These are phyloP conservation scores for Mariannaea elegans DNA, from an alignment of 2,329 filamentous ascomycete genomes.

Conservation along the genomic window DNA sequence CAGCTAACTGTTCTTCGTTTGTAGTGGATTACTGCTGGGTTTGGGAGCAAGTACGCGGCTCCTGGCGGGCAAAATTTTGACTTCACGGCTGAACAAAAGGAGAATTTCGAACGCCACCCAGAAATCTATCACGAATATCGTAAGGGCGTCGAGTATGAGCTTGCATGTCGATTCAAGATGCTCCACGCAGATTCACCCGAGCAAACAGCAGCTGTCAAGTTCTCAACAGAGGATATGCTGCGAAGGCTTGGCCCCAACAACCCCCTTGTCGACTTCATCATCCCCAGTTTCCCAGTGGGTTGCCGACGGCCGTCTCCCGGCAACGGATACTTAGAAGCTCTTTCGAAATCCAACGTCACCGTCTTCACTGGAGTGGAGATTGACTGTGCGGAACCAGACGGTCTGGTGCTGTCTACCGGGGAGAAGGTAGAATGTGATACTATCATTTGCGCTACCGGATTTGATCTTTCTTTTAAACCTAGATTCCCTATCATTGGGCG, in stretches of 20 bases:
- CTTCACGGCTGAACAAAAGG: neutral
- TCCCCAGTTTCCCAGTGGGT: conserved; percentile 3
- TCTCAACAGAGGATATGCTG: neutral
- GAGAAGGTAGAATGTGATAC: neutral
- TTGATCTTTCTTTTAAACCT: neutral
- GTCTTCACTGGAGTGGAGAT: neutral
- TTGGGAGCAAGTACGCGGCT: neutral
- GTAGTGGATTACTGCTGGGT: neutral
- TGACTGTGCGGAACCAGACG: neutral
- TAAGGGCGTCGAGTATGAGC: neutral
- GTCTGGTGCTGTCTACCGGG: neutral
- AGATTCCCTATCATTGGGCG: conserved; percentile 2
- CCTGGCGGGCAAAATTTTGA: neutral
- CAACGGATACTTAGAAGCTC: conserved; percentile 1
- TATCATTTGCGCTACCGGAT: conserved; percentile 14
- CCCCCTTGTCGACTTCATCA: neutral
- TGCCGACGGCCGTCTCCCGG: conserved; percentile 11
- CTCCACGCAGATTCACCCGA: neutral
- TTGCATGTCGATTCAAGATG: neutral
- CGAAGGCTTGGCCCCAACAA: neutral
- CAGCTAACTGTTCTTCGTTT: too few relatives aligned
- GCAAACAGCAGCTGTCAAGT: neutral
- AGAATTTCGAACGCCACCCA: neutral
- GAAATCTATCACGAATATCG: neutral
- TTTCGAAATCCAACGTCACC: neutral